Percentiles rank a stretch among this genome's conserved stretches.
Conservation (phyloP, 202 grass and related monocot genomes). For the Zizania palustris region DNA sequence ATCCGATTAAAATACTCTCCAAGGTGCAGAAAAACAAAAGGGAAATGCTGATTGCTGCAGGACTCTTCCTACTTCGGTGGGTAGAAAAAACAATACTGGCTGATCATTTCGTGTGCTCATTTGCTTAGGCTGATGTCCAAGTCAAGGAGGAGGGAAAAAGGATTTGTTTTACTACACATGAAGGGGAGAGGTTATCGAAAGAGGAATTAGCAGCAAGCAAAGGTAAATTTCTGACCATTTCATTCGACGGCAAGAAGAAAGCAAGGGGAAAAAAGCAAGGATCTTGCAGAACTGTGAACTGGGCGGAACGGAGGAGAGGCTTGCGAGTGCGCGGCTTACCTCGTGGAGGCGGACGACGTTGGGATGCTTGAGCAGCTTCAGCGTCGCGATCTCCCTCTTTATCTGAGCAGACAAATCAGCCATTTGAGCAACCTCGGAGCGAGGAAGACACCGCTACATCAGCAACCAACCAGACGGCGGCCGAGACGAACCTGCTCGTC, state of each 20-base stretch:
- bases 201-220: neutral
- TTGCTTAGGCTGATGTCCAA: conserved; percentile 30
- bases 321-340: conserved; percentile 20
- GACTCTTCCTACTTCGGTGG: neutral
- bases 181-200: conserved; percentile 22
- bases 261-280: no score
- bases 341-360: conserved; percentile 80
- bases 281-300: neutral
- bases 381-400: conserved; percentile 86
- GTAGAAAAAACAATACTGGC: neutral
- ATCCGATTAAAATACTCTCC: neutral
- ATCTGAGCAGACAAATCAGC: conserved; percentile 45
- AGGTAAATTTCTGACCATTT: no score
- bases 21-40: neutral
- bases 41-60: neutral
- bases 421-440: neutral
- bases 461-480: no score
- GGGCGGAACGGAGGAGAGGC: neutral
- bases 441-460: no score
- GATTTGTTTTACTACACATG: neutral
- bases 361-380: conserved; percentile 90
- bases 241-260: neutral
- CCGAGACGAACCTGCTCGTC: conserved; percentile 47
- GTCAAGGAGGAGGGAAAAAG: neutral
- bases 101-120: neutral